These are phyloP conservation scores for Myxozyma neotropica DNA, from an alignment of 805 yeast genomes.

Conservation along the genomic window DNA sequence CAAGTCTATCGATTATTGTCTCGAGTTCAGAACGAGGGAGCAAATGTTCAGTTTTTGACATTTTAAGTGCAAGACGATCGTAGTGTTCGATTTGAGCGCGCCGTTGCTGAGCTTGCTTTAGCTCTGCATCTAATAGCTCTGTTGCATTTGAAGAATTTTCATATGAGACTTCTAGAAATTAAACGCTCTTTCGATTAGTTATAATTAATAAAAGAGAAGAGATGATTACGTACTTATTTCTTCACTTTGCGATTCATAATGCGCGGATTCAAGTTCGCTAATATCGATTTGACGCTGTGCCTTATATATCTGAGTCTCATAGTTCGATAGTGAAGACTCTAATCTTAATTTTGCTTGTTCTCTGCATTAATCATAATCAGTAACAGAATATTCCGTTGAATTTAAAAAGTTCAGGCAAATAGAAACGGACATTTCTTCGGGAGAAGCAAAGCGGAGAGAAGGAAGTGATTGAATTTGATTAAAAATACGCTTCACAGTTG, in stretches of 20 bases:
- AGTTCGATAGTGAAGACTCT: constrained; percentile 3
- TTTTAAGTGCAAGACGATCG: constrained; percentile 27
- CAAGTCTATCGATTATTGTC: constrained; percentile 28
- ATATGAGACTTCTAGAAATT: constrained; percentile 6
- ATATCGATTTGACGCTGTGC: constrained; percentile 35
- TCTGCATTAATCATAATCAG: neutral
- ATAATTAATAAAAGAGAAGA: neutral
- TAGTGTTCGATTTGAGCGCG: constrained; percentile 37
- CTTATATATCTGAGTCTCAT: constrained; percentile 7
- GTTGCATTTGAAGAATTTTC: constrained; percentile 1
- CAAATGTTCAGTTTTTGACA: constrained; percentile 8
- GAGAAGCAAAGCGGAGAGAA: neutral
- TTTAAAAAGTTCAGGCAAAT: neutral
- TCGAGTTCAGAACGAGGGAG: constrained; percentile 34
- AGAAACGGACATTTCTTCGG: constrained; percentile 12
- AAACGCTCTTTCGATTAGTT: too few species aligned
- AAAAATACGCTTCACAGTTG: constrained; percentile 10
- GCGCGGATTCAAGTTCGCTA: constrained; percentile 31
- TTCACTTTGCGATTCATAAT: constrained; percentile 31
- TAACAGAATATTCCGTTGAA: neutral
- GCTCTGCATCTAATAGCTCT: constrained; percentile 16
- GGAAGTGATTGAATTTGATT: constrained; percentile 20
- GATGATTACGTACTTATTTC: constrained; percentile 22
- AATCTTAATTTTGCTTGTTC: constrained; percentile 7
- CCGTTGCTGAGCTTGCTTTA: constrained; percentile 28